Base-by-base conservation (phyloP, 1,139 yeast genomes). In the Saccharomyces hybrid region DNA sequence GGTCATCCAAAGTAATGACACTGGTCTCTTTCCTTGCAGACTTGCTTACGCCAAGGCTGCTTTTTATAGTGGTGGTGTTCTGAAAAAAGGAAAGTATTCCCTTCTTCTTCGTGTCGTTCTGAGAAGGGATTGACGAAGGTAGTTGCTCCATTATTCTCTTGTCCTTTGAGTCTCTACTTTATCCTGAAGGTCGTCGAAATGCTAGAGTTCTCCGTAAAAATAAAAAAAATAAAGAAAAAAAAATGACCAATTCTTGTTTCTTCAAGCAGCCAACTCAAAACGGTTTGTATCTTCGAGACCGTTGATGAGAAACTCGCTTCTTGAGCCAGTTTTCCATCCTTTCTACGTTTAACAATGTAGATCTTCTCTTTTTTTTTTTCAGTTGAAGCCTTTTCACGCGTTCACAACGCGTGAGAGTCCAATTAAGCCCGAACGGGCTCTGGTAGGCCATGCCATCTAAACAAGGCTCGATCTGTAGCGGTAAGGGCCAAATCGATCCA, bases 21-120 rank as follows among this genome's bases (percentile, higher is more conserved):
- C 8, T 41, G 11, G 26, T 8, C 28, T 34, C 25, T 27, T 41
- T 51, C 32, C 50, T 34, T 2, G 7, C 25, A 9, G 13, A 16
- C 44, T 38, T 38, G 11, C 13, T 19, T 19, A 19, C 23, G 4
- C 23, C 23, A 19, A 19, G 23, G 23, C 23, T 51, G 27, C 13
- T 26, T 14, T 34, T 47, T n/a, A 44, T 34, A 25, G 29, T 46
- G 6, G 26, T 47, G 1, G 49, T 29, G 48, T 51, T 51, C 47
- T 51, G 53, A 26, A 51, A 51, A 13, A 51, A 51, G 2, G 50
- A 41, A n/a, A 51, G 25, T 32, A 51, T 51, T 1, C 53, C 52
- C 29, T 44, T 51, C 53, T 51, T 46, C 14, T 34, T 51, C 28
- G 27, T 47, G 11, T 51, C 50, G 2, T 16, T 31, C 34, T 29